These are phyloP conservation scores for Ramaria rubella DNA, from an alignment of 768 basidiomycete genomes.

Conservation along the genomic window DNA sequence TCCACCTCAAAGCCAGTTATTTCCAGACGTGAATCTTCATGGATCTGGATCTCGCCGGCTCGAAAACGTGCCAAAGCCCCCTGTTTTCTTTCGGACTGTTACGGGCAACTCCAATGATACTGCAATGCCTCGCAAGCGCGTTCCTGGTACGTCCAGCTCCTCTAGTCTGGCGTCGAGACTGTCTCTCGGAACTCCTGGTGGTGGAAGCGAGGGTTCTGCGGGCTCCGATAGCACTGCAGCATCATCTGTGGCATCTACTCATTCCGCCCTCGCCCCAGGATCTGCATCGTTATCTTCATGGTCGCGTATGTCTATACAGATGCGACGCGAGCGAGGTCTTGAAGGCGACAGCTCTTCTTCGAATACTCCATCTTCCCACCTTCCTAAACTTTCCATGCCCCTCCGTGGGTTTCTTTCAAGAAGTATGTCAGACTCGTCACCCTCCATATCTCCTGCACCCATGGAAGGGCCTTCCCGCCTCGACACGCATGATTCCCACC, in stretches of 20 bases:
- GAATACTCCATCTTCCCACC: not conserved
- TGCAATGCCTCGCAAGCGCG: not conserved
- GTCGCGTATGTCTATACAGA: slow-evolving; percentile 2
- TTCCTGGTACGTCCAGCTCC: slow-evolving; percentile 7
- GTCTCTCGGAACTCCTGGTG: slow-evolving; percentile 7
- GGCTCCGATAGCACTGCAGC: slow-evolving; percentile 2
- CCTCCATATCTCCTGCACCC: not conserved
- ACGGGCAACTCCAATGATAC: not conserved
- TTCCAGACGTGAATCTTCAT: not conserved
- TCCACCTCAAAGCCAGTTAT: slow-evolving; percentile 20
- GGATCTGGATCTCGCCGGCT: not conserved
- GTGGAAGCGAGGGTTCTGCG: slow-evolving; percentile 1
- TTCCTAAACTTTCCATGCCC: slow-evolving; percentile 5
- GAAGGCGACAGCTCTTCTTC: not conserved
- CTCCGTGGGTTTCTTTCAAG: not conserved
- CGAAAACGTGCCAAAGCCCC: not conserved
- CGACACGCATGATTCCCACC: not conserved
- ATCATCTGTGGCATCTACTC: slow-evolving; percentile 3
- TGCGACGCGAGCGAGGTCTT: not conserved
- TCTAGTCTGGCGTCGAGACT: not conserved
- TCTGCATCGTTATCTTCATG: not conserved
- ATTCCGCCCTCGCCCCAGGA: not conserved
- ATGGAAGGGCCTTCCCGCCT: not conserved
- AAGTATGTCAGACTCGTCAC: slow-evolving; percentile 9
- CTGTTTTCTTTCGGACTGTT: not conserved